Percentiles rank a stretch among this genome's conserved stretches.
These are phyloP conservation scores for Spinacia oleracea DNA, from an alignment of 179 eudicot species.

Conservation along the genomic window DNA sequence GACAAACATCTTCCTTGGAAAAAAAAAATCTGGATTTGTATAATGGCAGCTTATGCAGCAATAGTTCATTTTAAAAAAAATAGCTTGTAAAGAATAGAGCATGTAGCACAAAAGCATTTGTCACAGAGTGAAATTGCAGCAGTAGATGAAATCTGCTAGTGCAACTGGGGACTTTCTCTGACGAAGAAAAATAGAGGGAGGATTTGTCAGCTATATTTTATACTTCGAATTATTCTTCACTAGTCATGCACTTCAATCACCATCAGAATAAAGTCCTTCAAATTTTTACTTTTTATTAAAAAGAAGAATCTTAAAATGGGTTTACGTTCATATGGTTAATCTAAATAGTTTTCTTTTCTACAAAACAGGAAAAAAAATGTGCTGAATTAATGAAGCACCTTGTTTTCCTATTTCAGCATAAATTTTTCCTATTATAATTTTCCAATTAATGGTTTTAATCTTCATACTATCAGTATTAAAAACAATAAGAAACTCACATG, in stretches of 20 bases:
- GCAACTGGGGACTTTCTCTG: not conserved
- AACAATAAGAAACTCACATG: not conserved
- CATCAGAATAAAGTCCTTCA: not conserved
- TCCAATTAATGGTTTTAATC: not conserved
- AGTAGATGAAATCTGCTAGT: not conserved
- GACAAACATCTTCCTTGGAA: constrained; percentile 1
- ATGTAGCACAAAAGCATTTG: not conserved
- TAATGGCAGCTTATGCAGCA: not conserved
- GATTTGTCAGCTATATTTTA: not conserved
- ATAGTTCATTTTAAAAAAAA: not conserved
- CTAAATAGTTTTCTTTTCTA: not conserved
- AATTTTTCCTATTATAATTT: not conserved
- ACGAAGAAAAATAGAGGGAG: not conserved
- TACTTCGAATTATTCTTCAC: not conserved
- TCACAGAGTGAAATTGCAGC: not conserved
- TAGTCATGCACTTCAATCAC: not conserved
- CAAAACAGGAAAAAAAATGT: not conserved
- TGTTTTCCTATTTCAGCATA: not conserved
- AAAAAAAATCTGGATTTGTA: not conserved
- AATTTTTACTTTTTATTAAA: not conserved
- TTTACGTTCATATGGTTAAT: not conserved
- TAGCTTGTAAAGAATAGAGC: not conserved
- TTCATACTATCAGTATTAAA: not conserved
- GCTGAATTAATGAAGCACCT: not conserved
- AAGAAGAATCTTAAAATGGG: not conserved